Evolutionary conservation across 805 yeast genomes (phyloP), one percentile per base, ranked within the genome.

Genomic region (Maudiozyma bulderi): DNA sequence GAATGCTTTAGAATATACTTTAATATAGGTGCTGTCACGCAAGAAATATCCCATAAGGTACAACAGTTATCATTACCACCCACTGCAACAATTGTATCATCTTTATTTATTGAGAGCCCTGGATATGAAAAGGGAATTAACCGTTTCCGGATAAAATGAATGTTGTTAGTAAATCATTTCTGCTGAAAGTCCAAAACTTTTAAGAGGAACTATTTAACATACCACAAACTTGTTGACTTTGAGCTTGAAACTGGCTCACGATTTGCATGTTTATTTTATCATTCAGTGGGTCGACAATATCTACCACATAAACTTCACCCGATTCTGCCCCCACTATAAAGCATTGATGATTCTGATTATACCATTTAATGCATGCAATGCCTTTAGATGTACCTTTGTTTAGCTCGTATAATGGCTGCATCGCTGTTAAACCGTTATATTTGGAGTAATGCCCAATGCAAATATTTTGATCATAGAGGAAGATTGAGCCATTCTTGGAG

Each of bases 21-120:
- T 44, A 77, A 56, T 26, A 48, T 57, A 8, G 91, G 84, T 0
- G 60, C 48, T 4, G 52, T 41, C 5, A 67, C 50, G 47, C 72
- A 60, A 2, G 68, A 47, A 20, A 85, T 73, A 54, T 84, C 80
- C 95, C 95, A 89, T 2, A 90, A 69, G 0, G 86, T 74, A 50
- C 91, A 86, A 14, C 78, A 70, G 58, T 89, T 87, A 60, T 89
- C 95, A 61, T 89, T 89, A 2, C 88, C 86, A 0, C 96, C 96
- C 8, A 86, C 75, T 0, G 95, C 89, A 35, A 86, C 58, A 48
- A 82, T 82, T 1, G 71, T 68, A 28, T 69, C 67, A 47, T 76
- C 77, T 5, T 68, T 65, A 52, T 77, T 80, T 13, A 87, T 62
- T 5, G 86, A 80, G 14, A 87, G 74, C 1, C 83, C 84, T 52